phyloP scores from a whole-genome alignment of 257 asterid genomes.

The Salvia hispanica region DNA sequence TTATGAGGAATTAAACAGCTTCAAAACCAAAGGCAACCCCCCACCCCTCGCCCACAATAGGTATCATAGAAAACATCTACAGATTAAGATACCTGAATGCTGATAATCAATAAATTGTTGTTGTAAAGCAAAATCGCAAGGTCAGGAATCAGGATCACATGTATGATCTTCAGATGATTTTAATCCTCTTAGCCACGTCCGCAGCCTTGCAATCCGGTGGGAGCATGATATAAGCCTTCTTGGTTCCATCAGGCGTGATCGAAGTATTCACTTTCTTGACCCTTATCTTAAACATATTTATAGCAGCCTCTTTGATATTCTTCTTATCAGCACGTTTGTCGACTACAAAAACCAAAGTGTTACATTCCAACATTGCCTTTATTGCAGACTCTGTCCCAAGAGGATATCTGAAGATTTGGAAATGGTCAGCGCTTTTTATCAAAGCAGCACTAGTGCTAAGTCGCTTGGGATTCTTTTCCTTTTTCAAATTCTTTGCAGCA shows the following conservation, averaged over 20 bases:
- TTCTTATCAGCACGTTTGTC: conserved; percentile 67
- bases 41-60: too few species aligned
- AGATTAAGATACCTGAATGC: background rate
- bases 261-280: conserved; percentile 66
- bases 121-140: background rate
- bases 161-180: conserved; percentile 40
- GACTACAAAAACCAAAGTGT: conserved; percentile 73
- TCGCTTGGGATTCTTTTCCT: conserved; percentile 46
- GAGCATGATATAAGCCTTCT: conserved; percentile 68
- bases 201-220: conserved; percentile 47
- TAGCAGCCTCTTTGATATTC: conserved; percentile 53
- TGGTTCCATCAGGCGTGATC: conserved; percentile 56
- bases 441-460: conserved; percentile 41
- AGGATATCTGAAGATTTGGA: conserved; percentile 58
- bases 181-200: conserved; percentile 66
- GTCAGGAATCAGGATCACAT: background rate
- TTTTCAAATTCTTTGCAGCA: conserved; percentile 25
- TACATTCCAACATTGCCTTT: conserved; percentile 45
- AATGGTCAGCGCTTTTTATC: conserved; percentile 34
- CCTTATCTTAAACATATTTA: conserved; percentile 46
- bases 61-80: background rate
- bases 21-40: background rate
- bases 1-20: background rate
- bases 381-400: conserved; percentile 56
- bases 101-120: background rate